These are phyloP conservation scores for Funneliformis mosseae DNA, from an alignment of 192 early-diverging fungal genomes.

Conservation along the genomic window DNA sequence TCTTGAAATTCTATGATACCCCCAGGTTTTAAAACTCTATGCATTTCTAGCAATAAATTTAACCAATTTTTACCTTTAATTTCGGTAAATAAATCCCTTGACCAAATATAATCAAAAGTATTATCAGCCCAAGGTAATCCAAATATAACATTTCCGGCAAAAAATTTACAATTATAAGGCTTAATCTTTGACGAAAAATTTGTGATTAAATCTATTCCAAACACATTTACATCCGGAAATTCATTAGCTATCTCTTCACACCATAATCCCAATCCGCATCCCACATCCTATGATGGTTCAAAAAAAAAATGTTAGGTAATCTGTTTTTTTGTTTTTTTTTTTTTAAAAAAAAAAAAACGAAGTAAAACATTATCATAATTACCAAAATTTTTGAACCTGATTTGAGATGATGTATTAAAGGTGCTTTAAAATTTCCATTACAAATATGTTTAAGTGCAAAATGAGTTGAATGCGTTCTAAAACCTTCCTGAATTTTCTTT, in stretches of 20 bases:
- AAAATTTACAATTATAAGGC: conserved; percentile 15
- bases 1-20: conserved; percentile 19
- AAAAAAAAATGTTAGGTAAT: not conserved
- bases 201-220: conserved; percentile 33
- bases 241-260: conserved; percentile 42
- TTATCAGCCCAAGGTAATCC: conserved; percentile 4
- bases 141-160: not conserved
- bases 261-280: conserved; percentile 45
- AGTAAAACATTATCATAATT: not conserved
- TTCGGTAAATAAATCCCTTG: not conserved
- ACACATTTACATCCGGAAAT: conserved; percentile 37
- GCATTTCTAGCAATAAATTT: not conserved
- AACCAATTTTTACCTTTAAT: conserved; percentile 2
- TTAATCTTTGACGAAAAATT: not conserved
- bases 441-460: conserved; percentile 24
- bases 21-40: conserved; percentile 16
- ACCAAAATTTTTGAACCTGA: conserved; percentile 10
- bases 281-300: conserved; percentile 34
- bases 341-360: not conserved
- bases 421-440: conserved; percentile 8
- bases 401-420: not conserved
- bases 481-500: conserved; percentile 9
- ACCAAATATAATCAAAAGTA: conserved; percentile 17
- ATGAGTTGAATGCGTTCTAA: conserved; percentile 3
- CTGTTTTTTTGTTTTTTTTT: too few species aligned